Conservation (phyloP, 257 asterid genomes). For the Nicotiana attenuata region DNA sequence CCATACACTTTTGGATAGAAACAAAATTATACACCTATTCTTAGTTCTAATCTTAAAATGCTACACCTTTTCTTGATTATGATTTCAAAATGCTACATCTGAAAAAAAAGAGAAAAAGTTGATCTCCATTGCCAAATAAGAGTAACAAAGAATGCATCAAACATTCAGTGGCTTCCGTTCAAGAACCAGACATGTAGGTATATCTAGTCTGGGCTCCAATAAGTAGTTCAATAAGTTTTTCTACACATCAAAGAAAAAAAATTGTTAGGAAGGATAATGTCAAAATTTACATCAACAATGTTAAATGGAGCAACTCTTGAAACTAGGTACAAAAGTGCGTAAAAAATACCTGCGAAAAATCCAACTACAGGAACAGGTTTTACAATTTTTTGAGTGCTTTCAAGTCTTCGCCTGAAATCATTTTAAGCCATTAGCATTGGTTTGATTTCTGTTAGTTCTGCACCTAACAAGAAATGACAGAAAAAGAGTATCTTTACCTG, state of each 20-base stretch:
- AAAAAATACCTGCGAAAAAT: conserved; percentile 59
- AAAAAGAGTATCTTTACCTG: conserved; percentile 37
- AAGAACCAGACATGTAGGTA: conserved; percentile 98
- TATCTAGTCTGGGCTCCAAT: conserved; percentile 94
- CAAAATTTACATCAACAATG: background rate
- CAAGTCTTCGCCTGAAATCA: conserved; percentile 68
- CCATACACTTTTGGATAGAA: background rate
- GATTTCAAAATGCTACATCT: background rate
- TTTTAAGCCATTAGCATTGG: conserved; percentile 17
- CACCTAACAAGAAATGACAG: background rate
- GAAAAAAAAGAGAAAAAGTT: background rate
- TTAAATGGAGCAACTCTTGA: background rate
- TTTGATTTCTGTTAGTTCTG: background rate
- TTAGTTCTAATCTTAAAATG: background rate
- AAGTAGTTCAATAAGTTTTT: conserved; percentile 80
- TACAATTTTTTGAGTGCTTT: conserved; percentile 51
- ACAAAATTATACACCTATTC: background rate
- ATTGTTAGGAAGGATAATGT: background rate
- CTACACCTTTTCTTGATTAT: background rate
- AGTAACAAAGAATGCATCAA: background rate
- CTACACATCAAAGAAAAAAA: conserved; percentile 31
- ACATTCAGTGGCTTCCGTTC: conserved; percentile 17
- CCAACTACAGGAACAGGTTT: conserved; percentile 86
- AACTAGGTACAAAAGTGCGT: background rate
- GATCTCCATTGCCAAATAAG: background rate